phyloP scores from a whole-genome alignment of 2,329 filamentous ascomycete genomes.

The Aspergillus proliferans region DNA sequence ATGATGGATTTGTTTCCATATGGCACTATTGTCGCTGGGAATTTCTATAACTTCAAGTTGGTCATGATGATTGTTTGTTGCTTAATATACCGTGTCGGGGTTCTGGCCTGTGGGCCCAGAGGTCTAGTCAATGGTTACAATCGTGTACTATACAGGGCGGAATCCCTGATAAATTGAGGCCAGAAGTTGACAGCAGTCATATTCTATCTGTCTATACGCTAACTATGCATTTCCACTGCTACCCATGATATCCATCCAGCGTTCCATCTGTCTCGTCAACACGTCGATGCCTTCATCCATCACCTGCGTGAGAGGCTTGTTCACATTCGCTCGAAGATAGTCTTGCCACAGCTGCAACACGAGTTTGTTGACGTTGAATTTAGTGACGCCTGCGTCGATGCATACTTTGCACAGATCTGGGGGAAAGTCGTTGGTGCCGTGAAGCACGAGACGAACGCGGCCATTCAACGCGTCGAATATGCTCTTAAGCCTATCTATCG shows the following conservation, averaged over 20 bases:
- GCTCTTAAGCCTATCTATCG: slow-evolving; percentile 40
- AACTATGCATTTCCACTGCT: slow-evolving; percentile 5
- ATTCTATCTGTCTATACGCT: background rate
- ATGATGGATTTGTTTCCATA: too few species aligned
- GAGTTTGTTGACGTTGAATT: slow-evolving; percentile 51
- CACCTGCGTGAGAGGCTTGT: slow-evolving; percentile 43
- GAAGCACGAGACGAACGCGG: slow-evolving; percentile 46
- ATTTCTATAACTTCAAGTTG: too few species aligned
- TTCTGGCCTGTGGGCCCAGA: too few species aligned
- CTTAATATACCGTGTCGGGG: too few species aligned
- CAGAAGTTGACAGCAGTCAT: background rate
- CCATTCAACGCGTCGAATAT: slow-evolving; percentile 44
- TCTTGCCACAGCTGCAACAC: slow-evolving; percentile 41
- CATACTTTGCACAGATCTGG: slow-evolving; percentile 46
- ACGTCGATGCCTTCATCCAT: slow-evolving; percentile 46
- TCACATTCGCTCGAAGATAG: slow-evolving; percentile 39
- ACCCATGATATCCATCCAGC: slow-evolving; percentile 45
- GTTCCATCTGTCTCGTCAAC: slow-evolving; percentile 47
- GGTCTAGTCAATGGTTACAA: too few species aligned
- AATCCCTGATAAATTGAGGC: too few species aligned
- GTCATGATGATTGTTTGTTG: too few species aligned
- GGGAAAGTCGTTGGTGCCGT: slow-evolving; percentile 51
- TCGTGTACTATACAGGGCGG: too few species aligned
- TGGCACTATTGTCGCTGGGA: too few species aligned
- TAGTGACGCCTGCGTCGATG: slow-evolving; percentile 47